phyloP scores from a whole-genome alignment of 257 asterid species.

The Solanum chiquidenum region DNA sequence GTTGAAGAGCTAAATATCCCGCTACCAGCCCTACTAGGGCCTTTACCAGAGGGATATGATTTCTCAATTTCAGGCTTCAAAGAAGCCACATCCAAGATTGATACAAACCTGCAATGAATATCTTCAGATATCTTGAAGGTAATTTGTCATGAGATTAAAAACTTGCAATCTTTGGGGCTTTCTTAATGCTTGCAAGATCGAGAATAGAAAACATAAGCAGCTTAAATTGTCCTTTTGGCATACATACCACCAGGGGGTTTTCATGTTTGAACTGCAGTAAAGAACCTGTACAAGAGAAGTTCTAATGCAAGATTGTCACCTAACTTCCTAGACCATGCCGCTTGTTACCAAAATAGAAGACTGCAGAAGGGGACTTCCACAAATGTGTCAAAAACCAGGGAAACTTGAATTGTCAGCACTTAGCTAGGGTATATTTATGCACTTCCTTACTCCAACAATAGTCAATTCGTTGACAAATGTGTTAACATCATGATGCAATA shows the following conservation, averaged over 20 bases:
- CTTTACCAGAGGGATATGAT: conserved; percentile 26
- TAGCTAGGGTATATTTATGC: not conserved
- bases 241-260: not conserved
- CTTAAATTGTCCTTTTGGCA: not conserved
- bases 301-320: not conserved
- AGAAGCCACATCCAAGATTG: conserved; percentile 68
- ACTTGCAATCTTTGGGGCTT: not conserved
- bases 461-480: not conserved
- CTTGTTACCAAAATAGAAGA: not conserved
- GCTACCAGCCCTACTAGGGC: conserved; percentile 24
- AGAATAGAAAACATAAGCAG: not conserved
- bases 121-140: not conserved
- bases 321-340: not conserved
- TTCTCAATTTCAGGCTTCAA: conserved; percentile 74
- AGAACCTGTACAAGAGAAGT: not conserved
- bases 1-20: conserved; percentile 71
- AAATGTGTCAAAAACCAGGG: not conserved
- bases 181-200: not conserved
- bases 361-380: not conserved
- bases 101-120: conserved; percentile 51
- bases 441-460: not conserved
- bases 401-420: not conserved
- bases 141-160: not conserved
- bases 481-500: not conserved
- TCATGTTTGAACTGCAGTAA: not conserved